Base-by-base conservation (phyloP, 2,329 filamentous ascomycete species). In the Trichophyton rubrum region DNA sequence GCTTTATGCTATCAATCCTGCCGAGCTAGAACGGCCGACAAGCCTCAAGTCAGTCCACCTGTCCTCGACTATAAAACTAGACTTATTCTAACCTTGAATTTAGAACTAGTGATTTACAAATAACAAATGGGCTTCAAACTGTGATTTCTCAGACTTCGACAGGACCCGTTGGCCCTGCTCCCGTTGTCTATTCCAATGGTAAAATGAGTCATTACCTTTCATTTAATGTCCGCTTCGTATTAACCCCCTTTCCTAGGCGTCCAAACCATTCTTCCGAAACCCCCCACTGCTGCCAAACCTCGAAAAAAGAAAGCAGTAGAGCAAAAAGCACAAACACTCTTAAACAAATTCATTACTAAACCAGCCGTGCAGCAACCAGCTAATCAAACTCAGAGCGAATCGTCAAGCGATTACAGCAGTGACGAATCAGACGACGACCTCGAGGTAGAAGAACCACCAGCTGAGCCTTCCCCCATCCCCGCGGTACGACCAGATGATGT, bases 401-500 rank as follows among this genome's bases (percentile, higher is more conserved):
- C 75, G 24, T 78, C 77, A 56, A 74, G 74, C 9, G 75, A 71
- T 57, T 79, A 79, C 2, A 73, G 72, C 15, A 79, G 81, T 61
- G 78, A 80, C 56, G 81, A 66, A 72, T 65, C 78, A 72, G 65
- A 82, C 63, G 72, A 74, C 43, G 80, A 80, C 30, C 79, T 80
- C 1, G 72, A 75, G 20, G 75, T 80, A 59, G 81, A 83, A 59
- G 72, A 77, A 59, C 78, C 80, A 59, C 75, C 59, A 15, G 61
- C 78, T 38, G 81, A 84, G 62, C 72, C 75, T 15, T 82, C 80
- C 15, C 83, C 83, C 22, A 70, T 85, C 6, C 80, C 82, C 9
- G 66, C 74, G 20, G 72, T 73, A 61, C 76, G 82, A 27, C 80
- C 83, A 8, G 75, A 73, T 41, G 79, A 81, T 53, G 76, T 79